A percentile compares a stretch with the other conserved stretches of the same genome.
Evolutionary conservation across 768 basidiomycete genomes (phyloP).

Genomic region (Plicaturopsis crispa): DNA sequence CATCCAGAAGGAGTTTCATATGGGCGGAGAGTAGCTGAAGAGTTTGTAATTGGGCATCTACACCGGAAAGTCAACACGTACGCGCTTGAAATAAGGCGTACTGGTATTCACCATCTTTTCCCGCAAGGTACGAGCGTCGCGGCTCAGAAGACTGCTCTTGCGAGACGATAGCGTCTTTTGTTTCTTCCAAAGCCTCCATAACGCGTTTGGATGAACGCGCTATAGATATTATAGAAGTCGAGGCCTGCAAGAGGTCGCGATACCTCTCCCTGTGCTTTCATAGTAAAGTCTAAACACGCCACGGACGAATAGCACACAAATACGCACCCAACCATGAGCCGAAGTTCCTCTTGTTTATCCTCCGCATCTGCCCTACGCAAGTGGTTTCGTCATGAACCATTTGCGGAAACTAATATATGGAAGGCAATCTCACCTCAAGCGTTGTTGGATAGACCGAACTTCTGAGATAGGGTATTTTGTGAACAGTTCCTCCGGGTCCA

Average conservation of each 20-base stretch:
- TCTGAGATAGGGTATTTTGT: conserved; percentile 62
- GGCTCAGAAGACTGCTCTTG: conserved; percentile 38
- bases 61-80: conserved; percentile 2
- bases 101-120: conserved; percentile 34
- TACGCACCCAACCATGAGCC: conserved; percentile 90
- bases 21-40: conserved; percentile 79
- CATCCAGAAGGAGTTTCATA: conserved; percentile 85
- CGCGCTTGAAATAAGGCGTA: conserved; percentile 1
- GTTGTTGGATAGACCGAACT: conserved; percentile 59
- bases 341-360: conserved; percentile 80
- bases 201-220: conserved; percentile 62
- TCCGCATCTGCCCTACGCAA: conserved; percentile 65
- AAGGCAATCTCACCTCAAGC: conserved; percentile 44
- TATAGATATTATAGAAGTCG: conserved; percentile 76
- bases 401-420: conserved; percentile 6
- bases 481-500: conserved; percentile 70
- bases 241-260: conserved; percentile 80
- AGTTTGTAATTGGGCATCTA: conserved; percentile 61
- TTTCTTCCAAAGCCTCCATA: conserved; percentile 53
- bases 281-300: conserved; percentile 24
- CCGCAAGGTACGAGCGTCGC: conserved; percentile 26
- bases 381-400: conserved; percentile 1
- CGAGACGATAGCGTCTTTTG: conserved; percentile 42
- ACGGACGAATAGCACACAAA: conserved; percentile 1
- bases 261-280: conserved; percentile 82